Base-by-base conservation (phyloP, 177 flowering plant genomes). In the Vitis hybrid region DNA sequence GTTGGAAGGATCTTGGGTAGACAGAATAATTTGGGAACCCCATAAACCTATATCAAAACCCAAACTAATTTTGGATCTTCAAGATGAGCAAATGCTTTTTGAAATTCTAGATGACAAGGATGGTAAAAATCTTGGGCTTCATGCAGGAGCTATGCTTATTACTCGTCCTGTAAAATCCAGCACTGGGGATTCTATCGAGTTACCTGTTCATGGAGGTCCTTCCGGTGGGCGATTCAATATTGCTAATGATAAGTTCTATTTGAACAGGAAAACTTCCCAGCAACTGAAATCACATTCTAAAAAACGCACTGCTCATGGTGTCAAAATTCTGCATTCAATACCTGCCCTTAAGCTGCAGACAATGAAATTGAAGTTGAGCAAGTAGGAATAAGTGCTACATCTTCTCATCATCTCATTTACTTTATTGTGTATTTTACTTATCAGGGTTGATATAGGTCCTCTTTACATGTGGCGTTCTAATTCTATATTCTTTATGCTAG, bases 31-130 rank as follows among this genome's bases (percentile, higher is more conserved):
- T 48, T 95, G 98, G 99, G 98, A 93, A 12, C 72, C 84, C 55
- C 60, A 81, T 63, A 78, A 80, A 64, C 56, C 79, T 50, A 63
- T 77, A 60, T 62, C 76, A 1, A 91, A 80, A 63, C 92, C 98
- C 56, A 95, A 91, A 78, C 80, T 95, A 11, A 91, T 95, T 62
- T 82, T 86, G 79, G 98, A 95, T 88, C 97, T 95, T 76, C 96
- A 86, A 73, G 99, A 95, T 80, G 90, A 92, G 70, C 91, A 86
- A 69, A 95, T 95, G 99, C 89, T 93, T 71, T 95, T 93, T 85
- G 98, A 95, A 82, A 76, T 91, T 76, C 73, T 78, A 45, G 97
- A 93, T 73, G 72, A 71, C 67, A 85, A 82, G 80, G 89, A 90
- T 60, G 75, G 78, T 50, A 77, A 80, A 51, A 78, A 84, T 72